These are phyloP conservation scores for Aspergillus sparsus DNA, from an alignment of 495 filamentous ascomycete species.

Conservation along the genomic window DNA sequence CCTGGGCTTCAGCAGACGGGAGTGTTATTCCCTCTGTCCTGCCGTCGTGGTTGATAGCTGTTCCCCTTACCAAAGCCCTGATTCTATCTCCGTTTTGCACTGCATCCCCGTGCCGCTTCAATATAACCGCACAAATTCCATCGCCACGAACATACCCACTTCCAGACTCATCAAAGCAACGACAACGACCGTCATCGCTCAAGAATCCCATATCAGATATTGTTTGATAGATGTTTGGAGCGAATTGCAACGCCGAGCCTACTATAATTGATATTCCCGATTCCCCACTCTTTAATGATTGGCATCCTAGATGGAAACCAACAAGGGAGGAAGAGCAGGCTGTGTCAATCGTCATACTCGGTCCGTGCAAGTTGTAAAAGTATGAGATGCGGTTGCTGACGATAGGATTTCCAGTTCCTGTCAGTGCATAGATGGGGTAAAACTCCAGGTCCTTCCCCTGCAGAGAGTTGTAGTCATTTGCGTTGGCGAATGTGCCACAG, in stretches of 20 bases:
- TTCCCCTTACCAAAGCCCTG: conserved; percentile 45
- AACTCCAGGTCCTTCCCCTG: conserved; percentile 30
- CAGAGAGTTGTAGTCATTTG: conserved; percentile 44
- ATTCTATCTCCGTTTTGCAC: conserved; percentile 40
- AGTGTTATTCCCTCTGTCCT: conserved; percentile 54
- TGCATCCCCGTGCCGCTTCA: conserved; percentile 43
- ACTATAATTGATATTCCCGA: conserved; percentile 8
- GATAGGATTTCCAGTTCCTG: too few relatives aligned
- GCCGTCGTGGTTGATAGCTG: conserved; percentile 47
- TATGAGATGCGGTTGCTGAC: conserved; percentile 45
- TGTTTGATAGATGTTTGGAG: conserved; percentile 28
- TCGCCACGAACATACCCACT: conserved; percentile 40
- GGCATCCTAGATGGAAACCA: conserved; percentile 42
- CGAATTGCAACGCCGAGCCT: conserved; percentile 35
- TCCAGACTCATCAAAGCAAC: conserved; percentile 38
- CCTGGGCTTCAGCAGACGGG: conserved; percentile 59
- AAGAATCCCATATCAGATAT: conserved; percentile 33
- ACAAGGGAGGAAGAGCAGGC: conserved; percentile 52
- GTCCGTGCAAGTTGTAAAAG: conserved; percentile 41
- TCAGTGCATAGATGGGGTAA: too few relatives aligned
- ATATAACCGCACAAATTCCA: conserved; percentile 34
- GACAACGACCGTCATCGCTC: conserved; percentile 35
- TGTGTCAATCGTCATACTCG: conserved; percentile 46
- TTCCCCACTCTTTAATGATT: conserved; percentile 11
- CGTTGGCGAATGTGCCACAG: conserved; percentile 43